phyloP scores from a whole-genome alignment of 495 filamentous ascomycete genomes.

The Choiromyces venosus region DNA sequence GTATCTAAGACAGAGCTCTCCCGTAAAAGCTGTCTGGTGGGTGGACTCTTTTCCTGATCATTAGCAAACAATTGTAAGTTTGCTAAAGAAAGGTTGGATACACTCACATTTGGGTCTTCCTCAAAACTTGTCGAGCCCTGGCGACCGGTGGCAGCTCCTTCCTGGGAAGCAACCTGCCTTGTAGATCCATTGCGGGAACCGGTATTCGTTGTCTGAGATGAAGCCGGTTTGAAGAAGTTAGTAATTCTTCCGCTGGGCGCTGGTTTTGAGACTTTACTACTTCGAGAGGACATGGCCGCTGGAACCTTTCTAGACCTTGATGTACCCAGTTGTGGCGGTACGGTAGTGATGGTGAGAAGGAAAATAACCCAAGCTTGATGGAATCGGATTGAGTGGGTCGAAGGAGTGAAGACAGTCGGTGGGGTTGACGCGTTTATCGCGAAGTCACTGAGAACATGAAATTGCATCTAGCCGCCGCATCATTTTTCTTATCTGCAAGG shows the following conservation, averaged over 20 bases:
- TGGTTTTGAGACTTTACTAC: not conserved
- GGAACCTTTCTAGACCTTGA: not conserved
- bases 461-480: not conserved
- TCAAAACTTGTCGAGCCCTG: not conserved
- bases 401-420: conserved; percentile 1
- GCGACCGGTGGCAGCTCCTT: not conserved
- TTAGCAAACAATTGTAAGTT: not conserved
- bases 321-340: not conserved
- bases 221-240: conserved; percentile 26
- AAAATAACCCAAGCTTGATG: not conserved
- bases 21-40: conserved; percentile 1
- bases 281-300: not conserved
- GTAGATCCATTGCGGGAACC: not conserved
- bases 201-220: not conserved
- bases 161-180: not conserved
- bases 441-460: conserved; percentile 24
- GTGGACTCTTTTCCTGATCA: not conserved
- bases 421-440: conserved; percentile 36
- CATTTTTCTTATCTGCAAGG: not conserved
- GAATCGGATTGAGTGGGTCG: not conserved
- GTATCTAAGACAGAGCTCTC: conserved; percentile 41
- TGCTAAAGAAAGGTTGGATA: not conserved
- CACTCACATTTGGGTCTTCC: not conserved
- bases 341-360: not conserved
- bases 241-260: conserved; percentile 3